These are phyloP conservation scores for Gymnopilus junonius DNA, from an alignment of 768 basidiomycete genomes.

Conservation along the genomic window DNA sequence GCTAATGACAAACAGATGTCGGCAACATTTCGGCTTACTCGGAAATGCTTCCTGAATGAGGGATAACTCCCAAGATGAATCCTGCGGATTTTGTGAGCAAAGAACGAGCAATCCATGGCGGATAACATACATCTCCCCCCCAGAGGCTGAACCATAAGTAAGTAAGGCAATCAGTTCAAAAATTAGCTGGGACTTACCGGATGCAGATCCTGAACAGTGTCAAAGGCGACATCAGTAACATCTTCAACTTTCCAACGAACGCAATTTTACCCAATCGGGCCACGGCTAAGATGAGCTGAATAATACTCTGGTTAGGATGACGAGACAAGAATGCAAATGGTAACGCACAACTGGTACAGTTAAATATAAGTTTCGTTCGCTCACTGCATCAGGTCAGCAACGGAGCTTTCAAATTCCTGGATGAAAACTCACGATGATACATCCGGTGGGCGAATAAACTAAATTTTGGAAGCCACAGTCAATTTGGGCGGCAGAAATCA, in stretches of 20 bases:
- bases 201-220: background rate
- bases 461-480: background rate
- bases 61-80: conserved; percentile 19
- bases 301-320: background rate
- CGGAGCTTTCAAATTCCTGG: background rate
- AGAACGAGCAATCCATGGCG: no score
- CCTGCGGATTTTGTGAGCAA: conserved; percentile 19
- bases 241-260: background rate
- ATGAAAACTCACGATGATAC: conserved; percentile 32
- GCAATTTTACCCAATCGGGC: conserved; percentile 3
- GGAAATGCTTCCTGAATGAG: conserved; percentile 16
- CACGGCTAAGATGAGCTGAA: conserved; percentile 18
- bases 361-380: conserved; percentile 17
- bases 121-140: conserved; percentile 19
- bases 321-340: background rate
- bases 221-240: background rate
- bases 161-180: background rate
- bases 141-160: conserved; percentile 13
- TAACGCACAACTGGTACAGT: conserved; percentile 10
- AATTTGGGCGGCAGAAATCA: background rate
- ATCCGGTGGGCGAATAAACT: conserved; percentile 44
- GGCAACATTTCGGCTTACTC: conserved; percentile 12
- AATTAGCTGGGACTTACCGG: background rate
- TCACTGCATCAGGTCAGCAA: conserved; percentile 8
- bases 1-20: background rate